phyloP scores from a whole-genome alignment of 306 rosid species.

The Rosa chinensis region DNA sequence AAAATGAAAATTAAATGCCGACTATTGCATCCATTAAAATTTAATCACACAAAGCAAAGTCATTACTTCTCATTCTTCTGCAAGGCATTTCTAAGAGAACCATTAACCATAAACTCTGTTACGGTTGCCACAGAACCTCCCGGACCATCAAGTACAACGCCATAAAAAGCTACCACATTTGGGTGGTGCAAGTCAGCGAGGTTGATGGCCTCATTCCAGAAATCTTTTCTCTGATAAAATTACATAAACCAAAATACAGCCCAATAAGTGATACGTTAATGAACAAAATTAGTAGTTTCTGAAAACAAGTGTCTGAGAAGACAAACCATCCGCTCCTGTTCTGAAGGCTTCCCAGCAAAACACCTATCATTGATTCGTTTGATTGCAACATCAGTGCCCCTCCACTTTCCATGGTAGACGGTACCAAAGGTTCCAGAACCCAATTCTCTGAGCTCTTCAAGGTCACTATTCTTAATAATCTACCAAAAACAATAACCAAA shows the following conservation, averaged over 20 bases:
- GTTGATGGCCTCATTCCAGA: conserved; percentile 98
- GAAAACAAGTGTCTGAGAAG: conserved; percentile 7
- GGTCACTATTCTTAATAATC: conserved; percentile 80
- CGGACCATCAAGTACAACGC: conserved; percentile 90
- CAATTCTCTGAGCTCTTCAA: conserved; percentile 79
- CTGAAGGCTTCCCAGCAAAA: conserved; percentile 89
- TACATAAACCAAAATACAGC: conserved; percentile 8
- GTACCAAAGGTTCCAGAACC: conserved; percentile 94
- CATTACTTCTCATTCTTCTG: conserved; percentile 80
- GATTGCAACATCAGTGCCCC: conserved; percentile 93
- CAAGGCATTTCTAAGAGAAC: conserved; percentile 80
- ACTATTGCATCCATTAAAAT: neutral
- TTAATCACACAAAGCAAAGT: neutral
- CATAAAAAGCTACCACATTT: conserved; percentile 92
- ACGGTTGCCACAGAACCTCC: conserved; percentile 93
- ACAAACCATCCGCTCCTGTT: conserved; percentile 86
- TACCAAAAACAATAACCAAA: conserved; percentile 27
- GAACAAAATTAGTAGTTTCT: neutral
- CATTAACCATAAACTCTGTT: conserved; percentile 92
- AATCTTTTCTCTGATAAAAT: conserved; percentile 69
- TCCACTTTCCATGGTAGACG: conserved; percentile 96
- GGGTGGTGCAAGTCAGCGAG: conserved; percentile 97
- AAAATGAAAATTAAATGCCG: conserved; percentile 7
- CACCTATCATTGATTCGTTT: conserved; percentile 90
- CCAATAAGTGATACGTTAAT: conserved; percentile 6